Evolutionary conservation across 2,329 filamentous ascomycete genomes (phyloP).

Genomic region (Chrysoporthe cubensis): DNA sequence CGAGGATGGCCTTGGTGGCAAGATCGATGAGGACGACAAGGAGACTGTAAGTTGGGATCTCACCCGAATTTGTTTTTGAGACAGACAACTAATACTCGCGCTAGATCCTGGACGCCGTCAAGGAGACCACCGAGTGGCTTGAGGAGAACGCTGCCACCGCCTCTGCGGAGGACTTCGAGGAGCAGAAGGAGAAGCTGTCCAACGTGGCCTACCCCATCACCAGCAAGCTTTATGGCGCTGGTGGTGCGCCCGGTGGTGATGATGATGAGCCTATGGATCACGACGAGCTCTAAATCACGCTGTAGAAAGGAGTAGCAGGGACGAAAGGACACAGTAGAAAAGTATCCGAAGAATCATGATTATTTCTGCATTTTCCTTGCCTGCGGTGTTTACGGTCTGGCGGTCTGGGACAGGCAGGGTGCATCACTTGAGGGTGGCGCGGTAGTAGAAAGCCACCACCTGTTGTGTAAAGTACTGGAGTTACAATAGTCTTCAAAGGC

Average conservation of each 20-base stretch:
- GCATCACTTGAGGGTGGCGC: conserved; percentile 15
- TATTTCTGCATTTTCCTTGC: conserved; percentile 19
- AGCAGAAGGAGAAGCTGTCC: conserved; percentile 99
- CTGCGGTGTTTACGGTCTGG: conserved; percentile 25
- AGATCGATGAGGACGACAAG: conserved; percentile 99
- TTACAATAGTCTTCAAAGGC: conserved; percentile 17
- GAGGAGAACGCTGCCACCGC: conserved; percentile 91
- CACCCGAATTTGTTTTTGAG: background rate
- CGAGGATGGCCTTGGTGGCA: conserved; percentile 93
- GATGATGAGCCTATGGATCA: conserved; percentile 73
- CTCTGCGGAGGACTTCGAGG: conserved; percentile 91
- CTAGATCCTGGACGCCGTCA: conserved; percentile 87
- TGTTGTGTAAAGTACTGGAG: conserved; percentile 27
- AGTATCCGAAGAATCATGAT: conserved; percentile 27
- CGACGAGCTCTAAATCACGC: conserved; percentile 72
- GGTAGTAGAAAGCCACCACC: conserved; percentile 22
- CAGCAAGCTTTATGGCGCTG: conserved; percentile 85
- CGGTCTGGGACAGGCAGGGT: conserved; percentile 19
- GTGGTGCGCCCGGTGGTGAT: conserved; percentile 65
- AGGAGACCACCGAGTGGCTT: conserved; percentile 96
- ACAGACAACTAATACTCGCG: conserved; percentile 39
- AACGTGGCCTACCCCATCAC: conserved; percentile 98
- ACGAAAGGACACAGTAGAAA: conserved; percentile 18
- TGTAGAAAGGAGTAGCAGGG: background rate
- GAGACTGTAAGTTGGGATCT: conserved; percentile 69